Percentiles rank a stretch among this genome's conserved stretches.
Evolutionary conservation across 176 grass and related monocot genomes (phyloP).

Genomic region (Oryza meridionalis): DNA sequence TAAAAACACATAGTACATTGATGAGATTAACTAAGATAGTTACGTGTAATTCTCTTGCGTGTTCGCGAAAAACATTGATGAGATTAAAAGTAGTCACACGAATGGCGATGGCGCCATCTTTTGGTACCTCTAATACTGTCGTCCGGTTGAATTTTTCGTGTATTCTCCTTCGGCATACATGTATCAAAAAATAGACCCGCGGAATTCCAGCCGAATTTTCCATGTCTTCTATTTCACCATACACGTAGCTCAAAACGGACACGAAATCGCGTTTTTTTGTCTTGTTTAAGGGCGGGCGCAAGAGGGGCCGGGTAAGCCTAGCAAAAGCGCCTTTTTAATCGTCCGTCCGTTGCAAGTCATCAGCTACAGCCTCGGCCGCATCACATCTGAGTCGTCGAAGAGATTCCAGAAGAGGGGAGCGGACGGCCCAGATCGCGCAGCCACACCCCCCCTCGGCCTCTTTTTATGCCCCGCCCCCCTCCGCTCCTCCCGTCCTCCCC

Average conservation of each 20-base stretch:
- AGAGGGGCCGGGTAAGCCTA: slow-evolving; percentile 21
- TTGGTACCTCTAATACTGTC: not conserved
- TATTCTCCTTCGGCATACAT: not conserved
- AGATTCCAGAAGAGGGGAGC: not conserved
- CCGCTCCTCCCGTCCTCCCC: not conserved
- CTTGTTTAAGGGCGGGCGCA: not conserved
- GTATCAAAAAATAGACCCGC: too few species aligned
- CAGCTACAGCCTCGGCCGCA: not conserved
- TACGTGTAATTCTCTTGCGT: too few species aligned
- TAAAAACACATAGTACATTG: not conserved
- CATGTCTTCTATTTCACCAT: too few species aligned
- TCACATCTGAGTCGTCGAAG: not conserved
- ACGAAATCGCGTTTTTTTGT: not conserved
- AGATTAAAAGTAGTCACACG: not conserved
- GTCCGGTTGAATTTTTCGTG: not conserved
- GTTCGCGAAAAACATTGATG: too few species aligned
- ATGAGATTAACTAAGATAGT: not conserved
- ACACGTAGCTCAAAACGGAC: not conserved
- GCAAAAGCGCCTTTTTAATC: not conserved
- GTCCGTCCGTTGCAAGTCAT: not conserved
- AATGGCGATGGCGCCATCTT: not conserved
- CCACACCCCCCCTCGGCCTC: not conserved
- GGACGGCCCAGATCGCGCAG: slow-evolving; percentile 40
- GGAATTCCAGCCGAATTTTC: not conserved
- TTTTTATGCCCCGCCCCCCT: slow-evolving; percentile 34